Conservation (phyloP, 805 yeast species). For the Teunomyces stri region DNA sequence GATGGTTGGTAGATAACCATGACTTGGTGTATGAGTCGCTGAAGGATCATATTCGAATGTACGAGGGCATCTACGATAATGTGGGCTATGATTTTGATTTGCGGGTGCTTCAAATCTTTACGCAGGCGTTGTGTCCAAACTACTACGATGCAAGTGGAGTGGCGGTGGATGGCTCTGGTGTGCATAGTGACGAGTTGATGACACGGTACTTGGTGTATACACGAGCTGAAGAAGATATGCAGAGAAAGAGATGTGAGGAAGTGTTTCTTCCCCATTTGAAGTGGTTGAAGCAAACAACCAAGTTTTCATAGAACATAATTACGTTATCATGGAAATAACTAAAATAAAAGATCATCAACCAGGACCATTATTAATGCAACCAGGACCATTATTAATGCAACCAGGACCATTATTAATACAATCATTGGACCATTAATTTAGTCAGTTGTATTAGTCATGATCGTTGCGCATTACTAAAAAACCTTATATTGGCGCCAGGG, state of each 20-base stretch:
- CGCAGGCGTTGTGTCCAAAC: conserved; percentile 37
- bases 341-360: too few species aligned
- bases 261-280: conserved; percentile 41
- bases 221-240: conserved; percentile 17
- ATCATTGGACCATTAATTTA: too few species aligned
- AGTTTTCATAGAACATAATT: conserved; percentile 9
- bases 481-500: background rate
- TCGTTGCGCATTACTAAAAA: background rate
- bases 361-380: too few species aligned
- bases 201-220: conserved; percentile 32
- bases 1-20: conserved; percentile 28
- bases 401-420: too few species aligned
- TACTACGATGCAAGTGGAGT: conserved; percentile 28
- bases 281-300: conserved; percentile 42
- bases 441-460: too few species aligned
- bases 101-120: conserved; percentile 36
- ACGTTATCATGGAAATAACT: background rate
- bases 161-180: conserved; percentile 23
- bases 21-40: conserved; percentile 32
- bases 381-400: too few species aligned
- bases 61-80: conserved; percentile 29
- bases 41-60: conserved; percentile 41
- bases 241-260: conserved; percentile 29
- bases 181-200: conserved; percentile 29
- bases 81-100: conserved; percentile 45